These are phyloP conservation scores for Penium margaritaceum DNA, from an alignment of 139 green algal species.

Conservation along the genomic window DNA sequence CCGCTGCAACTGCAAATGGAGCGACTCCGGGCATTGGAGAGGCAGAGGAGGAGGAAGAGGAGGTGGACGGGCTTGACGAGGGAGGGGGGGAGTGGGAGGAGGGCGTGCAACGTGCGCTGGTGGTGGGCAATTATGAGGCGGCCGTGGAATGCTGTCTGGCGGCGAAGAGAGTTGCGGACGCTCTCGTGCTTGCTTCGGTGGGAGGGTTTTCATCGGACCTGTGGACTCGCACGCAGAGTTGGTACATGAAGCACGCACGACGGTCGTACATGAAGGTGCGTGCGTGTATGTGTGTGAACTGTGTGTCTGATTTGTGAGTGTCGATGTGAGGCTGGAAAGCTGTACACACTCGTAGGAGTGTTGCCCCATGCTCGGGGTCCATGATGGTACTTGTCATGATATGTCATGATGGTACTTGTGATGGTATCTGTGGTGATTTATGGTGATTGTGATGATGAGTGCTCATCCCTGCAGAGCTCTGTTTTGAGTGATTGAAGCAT, in stretches of 20 bases:
- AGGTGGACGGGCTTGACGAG: conserved; percentile 29
- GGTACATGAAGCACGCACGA: conserved; percentile 69
- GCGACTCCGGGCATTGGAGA: not conserved
- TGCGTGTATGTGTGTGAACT: too few relatives aligned
- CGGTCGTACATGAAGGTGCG: conserved; percentile 76
- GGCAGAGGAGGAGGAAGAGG: conserved; percentile 55
- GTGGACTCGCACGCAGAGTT: conserved; percentile 50
- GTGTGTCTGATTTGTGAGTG: too few relatives aligned
- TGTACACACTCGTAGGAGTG: too few relatives aligned
- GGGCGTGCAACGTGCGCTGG: conserved; percentile 74
- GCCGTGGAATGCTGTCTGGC: conserved; percentile 81
- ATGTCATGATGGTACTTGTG: too few relatives aligned
- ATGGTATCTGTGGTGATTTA: too few relatives aligned
- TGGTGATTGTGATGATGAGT: too few relatives aligned
- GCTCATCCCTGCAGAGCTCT: too few relatives aligned
- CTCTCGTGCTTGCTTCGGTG: conserved; percentile 59
- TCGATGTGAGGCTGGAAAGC: too few relatives aligned
- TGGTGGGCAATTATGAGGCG: conserved; percentile 78
- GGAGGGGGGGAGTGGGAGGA: conserved; percentile 52
- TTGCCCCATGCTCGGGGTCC: too few relatives aligned
- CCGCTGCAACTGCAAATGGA: not conserved
- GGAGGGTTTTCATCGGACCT: conserved; percentile 52
- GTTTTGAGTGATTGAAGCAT: too few relatives aligned
- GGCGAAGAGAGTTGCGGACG: conserved; percentile 76
- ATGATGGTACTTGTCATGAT: too few relatives aligned